Evolutionary conservation across 2,329 filamentous ascomycete genomes (phyloP).

Genomic region (Talaromyces sp.): DNA sequence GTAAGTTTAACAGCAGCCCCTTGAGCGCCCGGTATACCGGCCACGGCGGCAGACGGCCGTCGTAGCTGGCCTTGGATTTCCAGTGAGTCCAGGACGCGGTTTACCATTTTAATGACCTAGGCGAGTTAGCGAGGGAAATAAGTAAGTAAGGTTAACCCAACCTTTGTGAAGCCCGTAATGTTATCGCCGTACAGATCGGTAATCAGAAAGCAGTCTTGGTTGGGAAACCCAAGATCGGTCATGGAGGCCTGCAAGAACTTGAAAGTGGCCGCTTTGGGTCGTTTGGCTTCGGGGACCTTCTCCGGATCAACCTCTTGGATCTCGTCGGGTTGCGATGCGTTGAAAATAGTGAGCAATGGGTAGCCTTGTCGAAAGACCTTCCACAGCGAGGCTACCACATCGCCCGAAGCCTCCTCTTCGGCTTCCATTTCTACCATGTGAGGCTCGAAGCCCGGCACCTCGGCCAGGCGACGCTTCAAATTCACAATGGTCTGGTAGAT

Average conservation of each 20-base stretch:
- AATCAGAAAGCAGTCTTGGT: slow-evolving; percentile 84
- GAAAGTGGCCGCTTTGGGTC: slow-evolving; percentile 81
- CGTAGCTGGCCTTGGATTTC: slow-evolving; percentile 71
- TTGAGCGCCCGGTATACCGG: slow-evolving; percentile 41
- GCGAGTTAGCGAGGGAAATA: background rate
- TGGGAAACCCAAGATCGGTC: slow-evolving; percentile 70
- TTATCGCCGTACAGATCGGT: slow-evolving; percentile 88
- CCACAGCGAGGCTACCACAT: slow-evolving; percentile 90
- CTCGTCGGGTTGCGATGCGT: slow-evolving; percentile 66
- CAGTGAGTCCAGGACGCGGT: slow-evolving; percentile 81
- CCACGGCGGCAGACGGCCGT: slow-evolving; percentile 49
- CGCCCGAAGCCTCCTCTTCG: slow-evolving; percentile 57
- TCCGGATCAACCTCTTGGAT: slow-evolving; percentile 62
- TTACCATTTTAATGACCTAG: slow-evolving; percentile 83
- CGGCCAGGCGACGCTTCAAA: slow-evolving; percentile 71
- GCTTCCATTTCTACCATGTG: slow-evolving; percentile 68
- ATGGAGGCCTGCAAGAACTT: slow-evolving; percentile 89
- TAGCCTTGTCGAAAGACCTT: slow-evolving; percentile 75
- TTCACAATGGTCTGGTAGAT: slow-evolving; percentile 93
- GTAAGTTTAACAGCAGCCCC: slow-evolving; percentile 52
- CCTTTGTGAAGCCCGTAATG: slow-evolving; percentile 96
- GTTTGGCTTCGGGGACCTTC: slow-evolving; percentile 62
- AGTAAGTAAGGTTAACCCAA: slow-evolving; percentile 31
- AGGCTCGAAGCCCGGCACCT: slow-evolving; percentile 75
- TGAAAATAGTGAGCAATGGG: slow-evolving; percentile 84